Evolutionary conservation across 225 moss, liverwort and hornwort genomes (phyloP).

Genomic region (Sphagnum contortum): DNA sequence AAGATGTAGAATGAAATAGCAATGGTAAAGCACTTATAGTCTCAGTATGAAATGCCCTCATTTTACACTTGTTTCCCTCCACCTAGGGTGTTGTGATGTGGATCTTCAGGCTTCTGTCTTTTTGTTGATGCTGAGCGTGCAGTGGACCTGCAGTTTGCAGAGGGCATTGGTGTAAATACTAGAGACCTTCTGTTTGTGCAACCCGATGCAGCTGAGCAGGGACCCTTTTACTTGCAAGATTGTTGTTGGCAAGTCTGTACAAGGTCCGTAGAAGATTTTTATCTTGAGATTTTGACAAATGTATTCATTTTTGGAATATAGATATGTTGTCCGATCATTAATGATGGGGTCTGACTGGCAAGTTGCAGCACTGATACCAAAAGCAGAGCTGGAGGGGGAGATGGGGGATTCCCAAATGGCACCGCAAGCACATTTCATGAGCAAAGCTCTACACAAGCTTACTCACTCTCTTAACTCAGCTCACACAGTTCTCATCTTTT

Average conservation of each 20-base stretch:
- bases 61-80: too few relatives aligned
- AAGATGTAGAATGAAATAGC: too few relatives aligned
- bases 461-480: conserved; percentile 70
- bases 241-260: neutral
- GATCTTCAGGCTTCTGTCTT: conserved; percentile 46
- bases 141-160: conserved; percentile 71
- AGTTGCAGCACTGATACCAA: conserved; percentile 81
- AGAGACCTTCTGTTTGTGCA: conserved; percentile 60
- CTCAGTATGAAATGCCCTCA: too few relatives aligned
- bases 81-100: too few relatives aligned
- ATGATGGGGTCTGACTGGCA: conserved; percentile 8
- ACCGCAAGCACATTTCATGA: conserved; percentile 75
- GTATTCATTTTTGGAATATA: neutral
- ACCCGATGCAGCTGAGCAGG: conserved; percentile 74
- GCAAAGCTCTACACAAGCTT: conserved; percentile 68
- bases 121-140: conserved; percentile 85
- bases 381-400: conserved; percentile 77
- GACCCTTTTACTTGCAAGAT: conserved; percentile 5
- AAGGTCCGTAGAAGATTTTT: neutral
- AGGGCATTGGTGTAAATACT: conserved; percentile 62
- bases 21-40: too few relatives aligned
- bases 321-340: neutral
- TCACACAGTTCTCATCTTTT: conserved; percentile 64
- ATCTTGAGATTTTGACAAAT: neutral
- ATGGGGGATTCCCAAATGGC: conserved; percentile 85